A percentile compares a stretch with the other conserved stretches of the same genome.
Conservation (phyloP, 208 protist species). For the Trypanosoma cruzi region DNA sequence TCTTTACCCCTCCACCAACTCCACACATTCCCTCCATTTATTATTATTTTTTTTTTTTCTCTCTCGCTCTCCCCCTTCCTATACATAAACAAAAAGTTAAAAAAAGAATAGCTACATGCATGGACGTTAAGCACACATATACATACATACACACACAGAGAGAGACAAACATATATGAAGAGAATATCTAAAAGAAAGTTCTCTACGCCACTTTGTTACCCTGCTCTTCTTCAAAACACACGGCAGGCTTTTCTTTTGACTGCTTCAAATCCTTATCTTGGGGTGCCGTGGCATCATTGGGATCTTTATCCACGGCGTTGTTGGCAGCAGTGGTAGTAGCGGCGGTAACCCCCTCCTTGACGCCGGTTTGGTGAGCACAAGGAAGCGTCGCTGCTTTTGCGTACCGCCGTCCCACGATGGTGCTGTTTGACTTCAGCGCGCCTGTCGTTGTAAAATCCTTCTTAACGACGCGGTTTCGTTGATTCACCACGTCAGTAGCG, state of each 20-base stretch:
- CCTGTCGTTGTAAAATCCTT: conserved; percentile 64
- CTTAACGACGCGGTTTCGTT: conserved; percentile 60
- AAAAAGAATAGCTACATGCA: too few species aligned
- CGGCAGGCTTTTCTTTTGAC: not conserved
- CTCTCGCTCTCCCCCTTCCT: not conserved
- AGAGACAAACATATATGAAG: conserved; percentile 3
- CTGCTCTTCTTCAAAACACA: not conserved
- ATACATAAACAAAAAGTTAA: not conserved
- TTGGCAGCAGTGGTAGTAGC: not conserved
- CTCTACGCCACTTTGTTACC: not conserved
- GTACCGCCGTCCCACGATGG: conserved; percentile 70
- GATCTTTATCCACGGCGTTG: not conserved
- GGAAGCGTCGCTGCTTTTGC: conserved; percentile 60
- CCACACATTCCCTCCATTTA: not conserved
- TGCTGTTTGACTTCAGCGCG: conserved; percentile 59
- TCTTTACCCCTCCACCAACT: not conserved
- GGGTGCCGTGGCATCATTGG: not conserved
- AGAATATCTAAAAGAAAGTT: conserved; percentile 8
- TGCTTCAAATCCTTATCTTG: not conserved
- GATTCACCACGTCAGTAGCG: conserved; percentile 52
- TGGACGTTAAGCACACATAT: not conserved
- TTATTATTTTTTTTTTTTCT: not conserved
- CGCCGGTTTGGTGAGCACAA: conserved; percentile 24
- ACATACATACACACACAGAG: not conserved
- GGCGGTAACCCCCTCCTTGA: not conserved